Conservation (phyloP, 176 grass and related monocot genomes). For the Leersia perrieri region DNA sequence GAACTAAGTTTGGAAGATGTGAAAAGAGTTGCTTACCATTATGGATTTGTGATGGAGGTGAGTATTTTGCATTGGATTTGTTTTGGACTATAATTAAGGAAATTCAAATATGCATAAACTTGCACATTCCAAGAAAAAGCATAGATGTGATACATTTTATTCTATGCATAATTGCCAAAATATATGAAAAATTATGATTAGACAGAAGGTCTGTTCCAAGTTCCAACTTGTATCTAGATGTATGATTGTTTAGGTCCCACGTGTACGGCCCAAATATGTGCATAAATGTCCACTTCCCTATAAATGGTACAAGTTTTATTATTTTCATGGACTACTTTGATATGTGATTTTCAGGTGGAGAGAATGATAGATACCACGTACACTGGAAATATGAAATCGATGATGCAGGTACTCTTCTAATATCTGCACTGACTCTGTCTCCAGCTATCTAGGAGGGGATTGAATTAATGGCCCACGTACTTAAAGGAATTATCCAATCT, state of each 20-base stretch:
- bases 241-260: neutral
- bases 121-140: neutral
- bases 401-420: constrained; percentile 86
- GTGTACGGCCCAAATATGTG: neutral
- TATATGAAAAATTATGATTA: neutral
- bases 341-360: constrained; percentile 55
- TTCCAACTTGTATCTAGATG: neutral
- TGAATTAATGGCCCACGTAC: constrained; percentile 14
- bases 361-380: constrained; percentile 94
- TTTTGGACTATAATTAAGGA: neutral
- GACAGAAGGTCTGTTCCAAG: neutral
- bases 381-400: constrained; percentile 74
- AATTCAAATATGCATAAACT: neutral
- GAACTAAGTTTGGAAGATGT: constrained; percentile 99
- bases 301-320: neutral
- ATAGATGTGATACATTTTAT: neutral
- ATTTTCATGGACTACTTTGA: constrained; percentile 19
- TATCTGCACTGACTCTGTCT: constrained; percentile 5
- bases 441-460: neutral
- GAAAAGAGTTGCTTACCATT: constrained; percentile 80
- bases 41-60: constrained; percentile 93
- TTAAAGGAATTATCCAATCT: neutral
- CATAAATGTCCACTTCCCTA: neutral
- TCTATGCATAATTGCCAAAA: neutral
- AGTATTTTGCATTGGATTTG: constrained; percentile 25